phyloP scores from a whole-genome alignment of 345 rosid species.

The Schrenkiella parvula region DNA sequence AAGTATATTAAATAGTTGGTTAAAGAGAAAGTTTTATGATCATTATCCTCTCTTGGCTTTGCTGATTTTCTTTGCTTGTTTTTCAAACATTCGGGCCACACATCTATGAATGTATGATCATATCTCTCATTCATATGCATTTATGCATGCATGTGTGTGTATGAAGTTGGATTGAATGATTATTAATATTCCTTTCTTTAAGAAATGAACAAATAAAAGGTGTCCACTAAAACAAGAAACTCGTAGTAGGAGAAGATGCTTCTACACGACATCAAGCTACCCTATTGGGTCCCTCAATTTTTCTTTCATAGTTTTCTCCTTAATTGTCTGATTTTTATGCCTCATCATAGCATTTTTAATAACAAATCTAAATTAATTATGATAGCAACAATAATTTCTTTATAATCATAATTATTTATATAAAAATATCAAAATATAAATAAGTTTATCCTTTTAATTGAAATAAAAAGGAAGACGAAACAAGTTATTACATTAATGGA shows the following conservation, averaged over 20 bases:
- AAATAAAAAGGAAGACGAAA: neutral
- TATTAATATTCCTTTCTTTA: constrained; percentile 36
- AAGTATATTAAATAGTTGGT: constrained; percentile 38
- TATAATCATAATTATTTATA: neutral
- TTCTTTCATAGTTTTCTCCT: constrained; percentile 37
- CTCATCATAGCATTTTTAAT: neutral
- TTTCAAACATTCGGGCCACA: constrained; percentile 78
- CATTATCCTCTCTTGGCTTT: constrained; percentile 37
- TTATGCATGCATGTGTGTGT: constrained; percentile 29
- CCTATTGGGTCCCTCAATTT: constrained; percentile 21
- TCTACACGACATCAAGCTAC: constrained; percentile 37
- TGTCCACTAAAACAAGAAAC: constrained; percentile 30
- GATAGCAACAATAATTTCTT: neutral
- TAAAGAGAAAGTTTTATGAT: constrained; percentile 52
- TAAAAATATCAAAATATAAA: neutral
- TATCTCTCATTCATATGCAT: constrained; percentile 9
- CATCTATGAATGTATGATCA: constrained; percentile 19
- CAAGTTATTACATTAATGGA: neutral
- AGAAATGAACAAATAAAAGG: constrained; percentile 34
- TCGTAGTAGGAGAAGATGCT: constrained; percentile 37
- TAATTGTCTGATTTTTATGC: constrained; percentile 28
- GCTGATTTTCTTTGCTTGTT: constrained; percentile 49
- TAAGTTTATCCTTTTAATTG: neutral
- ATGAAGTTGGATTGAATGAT: constrained; percentile 35
- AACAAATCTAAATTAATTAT: neutral